Percentiles rank a stretch among this genome's conserved stretches.
Conservation (phyloP, 169 alveolate genomes). For the Blepharisma undulans region DNA sequence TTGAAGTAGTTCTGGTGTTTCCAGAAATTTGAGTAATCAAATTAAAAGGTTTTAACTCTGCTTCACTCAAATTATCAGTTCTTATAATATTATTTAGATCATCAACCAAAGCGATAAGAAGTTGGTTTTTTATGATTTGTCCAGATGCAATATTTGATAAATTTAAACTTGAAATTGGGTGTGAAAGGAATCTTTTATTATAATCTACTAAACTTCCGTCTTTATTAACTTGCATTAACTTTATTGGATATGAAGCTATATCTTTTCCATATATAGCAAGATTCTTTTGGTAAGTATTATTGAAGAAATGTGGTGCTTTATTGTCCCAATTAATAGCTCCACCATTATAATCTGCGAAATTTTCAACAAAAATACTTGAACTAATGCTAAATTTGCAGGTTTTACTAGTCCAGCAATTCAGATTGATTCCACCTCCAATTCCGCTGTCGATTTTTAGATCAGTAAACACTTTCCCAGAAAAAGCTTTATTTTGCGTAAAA, state of each 20-base stretch:
- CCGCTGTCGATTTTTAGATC: not conserved
- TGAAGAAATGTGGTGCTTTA: not conserved
- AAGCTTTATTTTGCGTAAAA: not conserved
- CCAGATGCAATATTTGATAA: not conserved
- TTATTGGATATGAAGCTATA: not conserved
- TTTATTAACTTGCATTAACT: not conserved
- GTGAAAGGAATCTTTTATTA: not conserved
- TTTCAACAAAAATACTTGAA: not conserved
- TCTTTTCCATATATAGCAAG: not conserved
- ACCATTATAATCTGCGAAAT: not conserved
- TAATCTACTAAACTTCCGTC: not conserved
- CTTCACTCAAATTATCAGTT: not conserved
- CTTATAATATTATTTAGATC: not conserved
- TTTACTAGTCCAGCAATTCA: not conserved
- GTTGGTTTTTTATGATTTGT: not conserved
- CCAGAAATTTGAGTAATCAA: not conserved
- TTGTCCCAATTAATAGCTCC: not conserved
- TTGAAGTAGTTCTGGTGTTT: not conserved
- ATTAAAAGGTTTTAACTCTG: not conserved
- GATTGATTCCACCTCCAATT: not conserved
- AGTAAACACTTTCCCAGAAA: not conserved
- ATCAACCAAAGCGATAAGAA: not conserved
- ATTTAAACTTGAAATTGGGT: not conserved
- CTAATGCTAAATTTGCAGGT: not conserved
- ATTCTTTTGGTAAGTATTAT: not conserved